These are phyloP conservation scores for Plasmodium gaboni DNA, from an alignment of 169 alveolate genomes.

Conservation along the genomic window DNA sequence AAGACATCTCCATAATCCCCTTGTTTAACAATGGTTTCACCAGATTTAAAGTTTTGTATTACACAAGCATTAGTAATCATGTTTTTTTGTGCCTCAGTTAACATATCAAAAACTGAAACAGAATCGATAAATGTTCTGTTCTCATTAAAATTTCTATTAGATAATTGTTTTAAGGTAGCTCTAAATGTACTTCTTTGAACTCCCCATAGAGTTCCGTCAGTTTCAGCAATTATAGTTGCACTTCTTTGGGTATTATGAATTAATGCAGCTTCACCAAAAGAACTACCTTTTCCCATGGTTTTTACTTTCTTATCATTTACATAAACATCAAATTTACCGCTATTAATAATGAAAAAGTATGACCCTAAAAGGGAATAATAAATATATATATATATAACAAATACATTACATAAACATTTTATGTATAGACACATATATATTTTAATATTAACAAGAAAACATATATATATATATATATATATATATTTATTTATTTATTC, in stretches of 20 bases:
- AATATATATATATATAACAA: too few species aligned
- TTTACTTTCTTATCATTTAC: slow-evolving; percentile 92
- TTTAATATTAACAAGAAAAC: neutral
- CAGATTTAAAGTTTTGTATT: slow-evolving; percentile 86
- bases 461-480: neutral
- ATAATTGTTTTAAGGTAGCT: slow-evolving; percentile 90
- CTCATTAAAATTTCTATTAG: slow-evolving; percentile 92
- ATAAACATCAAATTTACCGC: slow-evolving; percentile 91
- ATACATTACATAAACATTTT: too few species aligned
- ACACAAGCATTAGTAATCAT: slow-evolving; percentile 92
- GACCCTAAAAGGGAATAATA: slow-evolving; percentile 79
- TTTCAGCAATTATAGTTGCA: slow-evolving; percentile 95
- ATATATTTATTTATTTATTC: too few species aligned
- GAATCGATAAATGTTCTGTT: slow-evolving; percentile 91
- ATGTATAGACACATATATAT: too few species aligned
- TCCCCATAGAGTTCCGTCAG: slow-evolving; percentile 94
- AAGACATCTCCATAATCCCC: slow-evolving; percentile 94
- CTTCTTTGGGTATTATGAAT: slow-evolving; percentile 98
- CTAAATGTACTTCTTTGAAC: slow-evolving; percentile 94
- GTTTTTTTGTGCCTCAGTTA: slow-evolving; percentile 91
- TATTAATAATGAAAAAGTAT: slow-evolving; percentile 90
- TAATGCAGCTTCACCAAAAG: slow-evolving; percentile 99
- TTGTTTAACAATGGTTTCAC: slow-evolving; percentile 91
- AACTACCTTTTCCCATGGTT: slow-evolving; percentile 92
- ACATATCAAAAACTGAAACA: slow-evolving; percentile 90